A percentile compares a stretch with the other conserved stretches of the same genome.
Conservation (phyloP, 83 land plant species). For the Larix sibirica region DNA sequence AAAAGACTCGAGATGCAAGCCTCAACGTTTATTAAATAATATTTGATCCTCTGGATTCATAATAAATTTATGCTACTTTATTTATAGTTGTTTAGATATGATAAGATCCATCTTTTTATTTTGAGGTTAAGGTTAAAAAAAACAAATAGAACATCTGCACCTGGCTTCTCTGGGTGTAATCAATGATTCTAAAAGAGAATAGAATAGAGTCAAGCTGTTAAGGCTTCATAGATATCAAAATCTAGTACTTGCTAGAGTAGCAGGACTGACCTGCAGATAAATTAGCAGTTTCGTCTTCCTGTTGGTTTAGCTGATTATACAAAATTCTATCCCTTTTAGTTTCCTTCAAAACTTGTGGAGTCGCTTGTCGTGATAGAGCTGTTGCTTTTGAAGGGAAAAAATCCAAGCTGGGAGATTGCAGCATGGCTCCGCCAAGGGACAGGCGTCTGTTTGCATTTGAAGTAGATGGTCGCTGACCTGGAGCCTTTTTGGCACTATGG, state of each 20-base stretch:
- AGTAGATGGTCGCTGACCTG: conserved; percentile 37
- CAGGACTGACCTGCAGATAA: conserved; percentile 40
- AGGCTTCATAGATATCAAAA: background rate
- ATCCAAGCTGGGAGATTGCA: conserved; percentile 24
- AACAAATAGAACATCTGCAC: too few relatives aligned
- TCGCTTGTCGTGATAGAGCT: background rate
- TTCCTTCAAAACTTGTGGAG: background rate
- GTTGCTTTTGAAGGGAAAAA: conserved; percentile 3
- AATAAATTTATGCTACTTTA: too few relatives aligned
- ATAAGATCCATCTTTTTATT: too few relatives aligned
- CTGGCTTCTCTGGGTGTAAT: too few relatives aligned
- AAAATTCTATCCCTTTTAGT: conserved; percentile 28
- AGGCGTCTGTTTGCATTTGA: conserved; percentile 62
- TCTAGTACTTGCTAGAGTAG: background rate
- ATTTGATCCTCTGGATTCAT: too few relatives aligned
- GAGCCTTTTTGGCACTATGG: conserved; percentile 44
- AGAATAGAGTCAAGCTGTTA: background rate
- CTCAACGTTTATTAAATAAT: too few relatives aligned
- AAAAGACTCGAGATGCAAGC: too few relatives aligned
- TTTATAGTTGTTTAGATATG: too few relatives aligned
- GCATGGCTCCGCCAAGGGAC: conserved; percentile 67
- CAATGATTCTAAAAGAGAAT: too few relatives aligned
- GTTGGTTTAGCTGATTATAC: conserved; percentile 11
- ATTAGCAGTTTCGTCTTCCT: conserved; percentile 22
- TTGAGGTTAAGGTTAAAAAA: too few relatives aligned